A percentile compares a stretch with the other conserved stretches of the same genome.
Conservation (phyloP, 108 stramenopile species). For the Pseudonitzschia multiseries region DNA sequence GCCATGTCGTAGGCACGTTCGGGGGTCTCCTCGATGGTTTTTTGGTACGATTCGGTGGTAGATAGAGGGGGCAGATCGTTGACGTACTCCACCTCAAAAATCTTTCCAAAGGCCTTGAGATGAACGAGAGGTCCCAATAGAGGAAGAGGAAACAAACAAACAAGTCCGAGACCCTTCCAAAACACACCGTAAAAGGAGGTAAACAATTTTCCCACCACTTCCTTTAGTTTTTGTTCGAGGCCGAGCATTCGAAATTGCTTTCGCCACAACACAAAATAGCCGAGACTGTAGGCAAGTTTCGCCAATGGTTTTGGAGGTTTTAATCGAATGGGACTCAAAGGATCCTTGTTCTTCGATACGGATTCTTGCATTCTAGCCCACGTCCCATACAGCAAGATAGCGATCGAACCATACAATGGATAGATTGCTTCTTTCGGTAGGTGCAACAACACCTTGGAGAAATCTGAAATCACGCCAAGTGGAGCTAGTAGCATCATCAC, state of each 20-base stretch:
- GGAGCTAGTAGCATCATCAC: conserved; percentile 36
- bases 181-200: not conserved
- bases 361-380: conserved; percentile 23
- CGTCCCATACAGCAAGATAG: conserved; percentile 35
- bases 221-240: not conserved
- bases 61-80: conserved; percentile 4
- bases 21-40: conserved; percentile 14
- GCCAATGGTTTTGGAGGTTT: conserved; percentile 1
- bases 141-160: not conserved
- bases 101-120: conserved; percentile 1
- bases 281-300: not conserved
- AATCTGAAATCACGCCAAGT: conserved; percentile 49
- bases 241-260: conserved; percentile 1
- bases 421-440: conserved; percentile 10
- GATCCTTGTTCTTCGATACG: not conserved
- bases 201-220: not conserved
- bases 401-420: conserved; percentile 18
- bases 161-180: conserved; percentile 1
- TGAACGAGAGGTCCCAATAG: conserved; percentile 1
- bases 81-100: conserved; percentile 4
- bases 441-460: conserved; percentile 16
- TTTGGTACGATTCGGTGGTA: conserved; percentile 1
- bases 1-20: conserved; percentile 14
- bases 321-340: not conserved
- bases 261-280: not conserved